Percentiles rank a stretch among this genome's conserved stretches.
These are phyloP conservation scores for Amanita phalloides DNA, from an alignment of 768 basidiomycete species.

Conservation along the genomic window DNA sequence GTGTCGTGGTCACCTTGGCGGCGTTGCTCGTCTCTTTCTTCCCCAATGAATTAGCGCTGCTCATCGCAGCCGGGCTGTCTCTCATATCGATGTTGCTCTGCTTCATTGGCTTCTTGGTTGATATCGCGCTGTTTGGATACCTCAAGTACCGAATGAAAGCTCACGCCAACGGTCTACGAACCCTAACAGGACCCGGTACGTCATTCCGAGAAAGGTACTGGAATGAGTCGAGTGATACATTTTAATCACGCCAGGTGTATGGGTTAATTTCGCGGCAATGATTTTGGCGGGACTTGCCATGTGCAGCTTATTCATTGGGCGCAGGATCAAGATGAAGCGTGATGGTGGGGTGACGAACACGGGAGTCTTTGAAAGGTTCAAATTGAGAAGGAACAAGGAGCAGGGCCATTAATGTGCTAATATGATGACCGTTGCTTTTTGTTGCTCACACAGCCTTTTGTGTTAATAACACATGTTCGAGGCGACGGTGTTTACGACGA, in stretches of 20 bases:
- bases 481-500: background rate
- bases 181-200: constrained; percentile 56
- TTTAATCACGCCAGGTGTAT: constrained; percentile 39
- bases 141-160: constrained; percentile 47
- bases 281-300: constrained; percentile 56
- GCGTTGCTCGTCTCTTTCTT: constrained; percentile 57
- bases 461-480: background rate
- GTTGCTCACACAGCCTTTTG: background rate
- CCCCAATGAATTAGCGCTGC: constrained; percentile 41
- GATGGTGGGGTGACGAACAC: constrained; percentile 23
- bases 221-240: background rate
- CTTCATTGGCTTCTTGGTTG: constrained; percentile 64
- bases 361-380: constrained; percentile 5
- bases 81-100: constrained; percentile 63
- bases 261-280: constrained; percentile 62
- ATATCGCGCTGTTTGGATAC: constrained; percentile 61
- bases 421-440: background rate
- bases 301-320: constrained; percentile 61
- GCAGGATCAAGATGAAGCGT: constrained; percentile 42
- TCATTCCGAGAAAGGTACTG: background rate
- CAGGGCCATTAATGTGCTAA: background rate
- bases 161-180: constrained; percentile 33
- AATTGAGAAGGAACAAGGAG: background rate
- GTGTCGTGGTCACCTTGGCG: constrained; percentile 46
- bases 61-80: constrained; percentile 54